Conservation (phyloP, 192 early-diverging fungal genomes). For the Entomortierella chlamydospora region DNA sequence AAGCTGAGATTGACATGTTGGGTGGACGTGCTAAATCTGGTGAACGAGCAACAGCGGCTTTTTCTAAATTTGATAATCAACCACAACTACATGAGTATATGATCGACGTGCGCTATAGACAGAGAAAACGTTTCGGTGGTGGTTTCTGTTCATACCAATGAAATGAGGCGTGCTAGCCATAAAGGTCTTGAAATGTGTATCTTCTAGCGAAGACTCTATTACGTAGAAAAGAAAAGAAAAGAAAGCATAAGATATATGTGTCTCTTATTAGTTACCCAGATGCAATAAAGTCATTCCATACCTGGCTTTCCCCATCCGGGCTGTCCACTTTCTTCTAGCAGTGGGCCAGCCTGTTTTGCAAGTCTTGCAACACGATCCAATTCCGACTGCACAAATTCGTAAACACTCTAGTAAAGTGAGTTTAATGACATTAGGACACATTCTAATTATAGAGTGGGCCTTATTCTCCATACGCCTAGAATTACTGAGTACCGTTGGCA, state of each 20-base stretch:
- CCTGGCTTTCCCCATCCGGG: conserved; percentile 68
- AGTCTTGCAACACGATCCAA: conserved; percentile 54
- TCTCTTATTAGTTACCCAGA: background rate
- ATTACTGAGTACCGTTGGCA: conserved; percentile 58
- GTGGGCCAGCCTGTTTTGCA: conserved; percentile 55
- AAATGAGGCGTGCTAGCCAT: conserved; percentile 66
- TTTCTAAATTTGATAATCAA: conserved; percentile 42
- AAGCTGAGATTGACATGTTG: conserved; percentile 63
- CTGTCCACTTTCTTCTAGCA: conserved; percentile 56
- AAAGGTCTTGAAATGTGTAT: conserved; percentile 64
- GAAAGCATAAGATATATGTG: background rate
- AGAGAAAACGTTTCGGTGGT: background rate
- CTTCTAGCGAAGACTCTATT: conserved; percentile 51
- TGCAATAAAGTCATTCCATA: background rate
- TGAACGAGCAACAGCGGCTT: conserved; percentile 54
- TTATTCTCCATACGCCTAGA: background rate
- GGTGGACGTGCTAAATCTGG: conserved; percentile 55
- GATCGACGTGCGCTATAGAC: background rate
- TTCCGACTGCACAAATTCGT: conserved; percentile 56
- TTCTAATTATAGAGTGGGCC: background rate
- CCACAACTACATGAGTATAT: background rate
- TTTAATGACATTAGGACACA: background rate
- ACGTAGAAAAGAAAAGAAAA: too few relatives aligned
- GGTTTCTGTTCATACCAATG: conserved; percentile 55
- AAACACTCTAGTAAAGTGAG: conserved; percentile 52